These are phyloP conservation scores for Saccharum hybrid DNA, from an alignment of 202 grass and related monocot species.

Conservation along the genomic window DNA sequence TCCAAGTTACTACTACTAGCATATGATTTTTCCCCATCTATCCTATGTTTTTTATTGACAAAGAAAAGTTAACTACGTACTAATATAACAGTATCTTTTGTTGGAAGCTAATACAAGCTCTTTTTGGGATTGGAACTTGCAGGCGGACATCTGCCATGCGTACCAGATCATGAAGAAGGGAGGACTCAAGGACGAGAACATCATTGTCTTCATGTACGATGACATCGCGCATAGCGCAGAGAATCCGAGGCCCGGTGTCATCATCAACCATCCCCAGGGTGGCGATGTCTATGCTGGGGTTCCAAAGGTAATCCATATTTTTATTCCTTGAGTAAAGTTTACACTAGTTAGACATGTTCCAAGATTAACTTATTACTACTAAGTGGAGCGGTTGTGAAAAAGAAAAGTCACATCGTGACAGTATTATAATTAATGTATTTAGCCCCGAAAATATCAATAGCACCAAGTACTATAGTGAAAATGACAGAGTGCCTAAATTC, in stretches of 20 bases:
- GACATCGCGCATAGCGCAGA: slow-evolving; percentile 80
- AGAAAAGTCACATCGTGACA: neutral
- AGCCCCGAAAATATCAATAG: neutral
- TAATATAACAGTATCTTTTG: neutral
- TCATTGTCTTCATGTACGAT: slow-evolving; percentile 96
- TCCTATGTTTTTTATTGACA: neutral
- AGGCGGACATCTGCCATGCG: slow-evolving; percentile 96
- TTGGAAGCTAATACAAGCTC: neutral
- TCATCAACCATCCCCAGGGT: slow-evolving; percentile 92
- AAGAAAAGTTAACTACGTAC: slow-evolving; percentile 3
- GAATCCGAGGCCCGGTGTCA: slow-evolving; percentile 75
- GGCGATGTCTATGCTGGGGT: slow-evolving; percentile 92
- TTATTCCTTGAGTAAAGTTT: slow-evolving; percentile 19
- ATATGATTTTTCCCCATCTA: too few species aligned
- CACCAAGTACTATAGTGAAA: slow-evolving; percentile 33
- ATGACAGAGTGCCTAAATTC: slow-evolving; percentile 18
- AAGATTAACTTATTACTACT: slow-evolving; percentile 17
- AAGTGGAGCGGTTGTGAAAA: slow-evolving; percentile 15
- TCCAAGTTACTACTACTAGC: neutral
- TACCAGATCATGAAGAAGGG: slow-evolving; percentile 98
- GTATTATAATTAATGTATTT: slow-evolving; percentile 18
- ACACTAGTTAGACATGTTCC: neutral
- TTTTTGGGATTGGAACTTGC: slow-evolving; percentile 33
- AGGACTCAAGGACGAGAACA: slow-evolving; percentile 89
- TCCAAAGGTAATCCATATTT: slow-evolving; percentile 69